Evolutionary conservation across 2,329 filamentous ascomycete species (phyloP), one percentile per base, ranked within the genome.

Genomic region (Aschersonia sp.): DNA sequence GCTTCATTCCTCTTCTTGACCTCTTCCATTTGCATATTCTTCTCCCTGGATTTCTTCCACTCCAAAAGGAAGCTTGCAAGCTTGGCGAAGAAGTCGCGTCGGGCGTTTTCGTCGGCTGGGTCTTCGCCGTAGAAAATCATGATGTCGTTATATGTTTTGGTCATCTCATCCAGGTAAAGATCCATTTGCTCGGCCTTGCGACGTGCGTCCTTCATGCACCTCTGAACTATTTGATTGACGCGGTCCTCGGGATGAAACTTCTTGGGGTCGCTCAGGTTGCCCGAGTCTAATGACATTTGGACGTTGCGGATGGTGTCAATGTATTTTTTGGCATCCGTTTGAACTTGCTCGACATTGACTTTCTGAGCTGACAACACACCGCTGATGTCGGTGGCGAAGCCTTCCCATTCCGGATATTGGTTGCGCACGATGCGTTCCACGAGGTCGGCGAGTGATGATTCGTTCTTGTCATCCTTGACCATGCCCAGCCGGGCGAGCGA

Each of bases 381-480:
- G 29, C 68, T 68, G 55, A 98, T 95, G 59, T 98, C 91, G 7
- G 86, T 80, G 20, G 80, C 73, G 64, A 97, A 97, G 35, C 75
- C 75, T 65, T 96, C 89, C 86, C 89, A 97, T 64, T 96, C 87
- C 2, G 91, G 85, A 56, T 97, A 98, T 62, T 97, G 91, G 61
- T 88, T 92, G 54, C 92, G 85, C 50, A 97, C 91, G 56, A 96
- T 95, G 56, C 91, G 85, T 67, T 98, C 92, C 43, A 98, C 89
- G 43, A 97, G 77, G 65, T 98, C 92, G 49, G 91, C 89, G 61
- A 98, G 84, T 0, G 89, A 96, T 1, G 88, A 91, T 65, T 97
- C 85, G 65, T 98, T 98, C 75, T 96, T 96, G 71, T 95, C 89
- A 61, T 98, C 92, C 70, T 98, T 98, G 60, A 97, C 87, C 89